Evolutionary conservation across 208 protist species (phyloP), one percentile per base, ranked within the genome.

Genomic region (Phytomonas sp.): DNA sequence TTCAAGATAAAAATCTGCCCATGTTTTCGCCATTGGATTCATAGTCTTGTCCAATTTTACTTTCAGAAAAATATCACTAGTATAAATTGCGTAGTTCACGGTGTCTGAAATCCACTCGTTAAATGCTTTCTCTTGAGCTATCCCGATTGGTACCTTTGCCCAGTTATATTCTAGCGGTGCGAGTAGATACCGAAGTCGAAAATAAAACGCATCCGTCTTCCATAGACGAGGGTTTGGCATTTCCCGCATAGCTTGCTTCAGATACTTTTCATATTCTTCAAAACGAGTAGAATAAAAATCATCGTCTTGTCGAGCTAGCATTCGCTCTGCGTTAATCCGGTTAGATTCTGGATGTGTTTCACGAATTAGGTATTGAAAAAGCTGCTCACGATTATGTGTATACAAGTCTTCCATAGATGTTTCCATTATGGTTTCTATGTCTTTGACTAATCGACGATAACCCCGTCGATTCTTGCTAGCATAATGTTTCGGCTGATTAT

Each of bases 131-230:
- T 96, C 90, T 64, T 92, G 87, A 23, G 67, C 43, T 26, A 70
- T 60, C 6, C 90, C 90, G 68, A 96, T 81, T 9, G 90, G 90
- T 34, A 92, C 85, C 67, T 84, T 89, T 15, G 90, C 90, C 87
- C 88, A 96, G 70, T 96, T 96, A 78, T 96, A 96, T 77, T 96
- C 90, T 60, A 93, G 65, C 20, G 87, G 90, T 13, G 90, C 79
- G n/a, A 84, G 46, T 4, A 96, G 78, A 62, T 96, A 96, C 11
- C 90, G 79, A 23, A 96, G 79, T 60, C 90, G 85, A 73, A 96
- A 93, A 75, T 96, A 96, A 76, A 96, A 96, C 23, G 90, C 87
- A 71, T 96, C 90, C 0, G 90, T 96, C 75, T 93, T 93, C 88
- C 90, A 96, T 4, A 96, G 78, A 13, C 87, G 87, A 28, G 90